A percentile compares a stretch with the other conserved stretches of the same genome.
Conservation (phyloP, 1,284 basidiomycete genomes). For the Cryptococcus neoformans region DNA sequence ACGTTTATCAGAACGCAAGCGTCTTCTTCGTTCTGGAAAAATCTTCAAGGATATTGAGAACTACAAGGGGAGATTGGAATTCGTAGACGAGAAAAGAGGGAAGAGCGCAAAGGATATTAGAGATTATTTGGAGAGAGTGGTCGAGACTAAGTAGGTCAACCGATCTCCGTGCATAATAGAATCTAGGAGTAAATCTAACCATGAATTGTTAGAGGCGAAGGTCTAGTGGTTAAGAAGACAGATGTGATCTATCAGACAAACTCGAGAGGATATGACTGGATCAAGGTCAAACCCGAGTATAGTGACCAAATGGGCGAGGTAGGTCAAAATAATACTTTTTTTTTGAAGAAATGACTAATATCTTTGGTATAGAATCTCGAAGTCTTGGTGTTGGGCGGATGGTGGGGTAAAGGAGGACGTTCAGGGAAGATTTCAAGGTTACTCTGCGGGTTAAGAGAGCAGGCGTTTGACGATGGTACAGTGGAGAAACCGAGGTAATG, state of each 20-base stretch:
- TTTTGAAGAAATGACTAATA: slow-evolving; percentile 3
- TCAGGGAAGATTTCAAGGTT: slow-evolving; percentile 51
- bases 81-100: slow-evolving; percentile 66
- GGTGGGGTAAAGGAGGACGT: slow-evolving; percentile 51
- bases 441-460: slow-evolving; percentile 47
- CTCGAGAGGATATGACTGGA: slow-evolving; percentile 82
- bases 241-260: slow-evolving; percentile 74
- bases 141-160: slow-evolving; percentile 57
- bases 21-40: slow-evolving; percentile 35
- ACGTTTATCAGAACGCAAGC: slow-evolving; percentile 48
- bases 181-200: too few species aligned
- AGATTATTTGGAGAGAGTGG: slow-evolving; percentile 69
- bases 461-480: slow-evolving; percentile 50
- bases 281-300: slow-evolving; percentile 90
- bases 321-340: neutral
- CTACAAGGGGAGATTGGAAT: slow-evolving; percentile 73
- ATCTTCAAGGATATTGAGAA: slow-evolving; percentile 37
- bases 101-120: slow-evolving; percentile 75
- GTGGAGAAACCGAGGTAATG: slow-evolving; percentile 60
- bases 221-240: slow-evolving; percentile 84
- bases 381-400: slow-evolving; percentile 70
- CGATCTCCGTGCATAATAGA: neutral
- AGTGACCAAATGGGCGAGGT: slow-evolving; percentile 42
- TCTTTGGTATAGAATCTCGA: slow-evolving; percentile 71
- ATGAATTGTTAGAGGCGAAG: slow-evolving; percentile 65